Conservation (phyloP, 2,329 filamentous ascomycete species). For the Coniochaeta sp. region DNA sequence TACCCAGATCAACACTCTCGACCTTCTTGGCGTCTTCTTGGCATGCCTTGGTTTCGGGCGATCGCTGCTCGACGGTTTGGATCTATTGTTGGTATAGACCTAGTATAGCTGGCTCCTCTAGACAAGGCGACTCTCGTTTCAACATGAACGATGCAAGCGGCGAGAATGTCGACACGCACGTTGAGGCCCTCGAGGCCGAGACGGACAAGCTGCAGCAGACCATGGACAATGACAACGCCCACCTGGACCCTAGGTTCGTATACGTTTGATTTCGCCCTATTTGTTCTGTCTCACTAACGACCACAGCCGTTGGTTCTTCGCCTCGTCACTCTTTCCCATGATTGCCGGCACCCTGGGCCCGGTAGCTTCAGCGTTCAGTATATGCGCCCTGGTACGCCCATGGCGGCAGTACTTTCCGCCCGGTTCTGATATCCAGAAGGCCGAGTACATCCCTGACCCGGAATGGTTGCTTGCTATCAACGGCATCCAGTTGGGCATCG, state of each 20-base stretch:
- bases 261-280: background rate
- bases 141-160: conserved; percentile 20
- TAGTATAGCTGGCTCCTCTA: background rate
- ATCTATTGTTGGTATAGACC: background rate
- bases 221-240: conserved; percentile 29
- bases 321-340: conserved; percentile 62
- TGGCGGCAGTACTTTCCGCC: conserved; percentile 59
- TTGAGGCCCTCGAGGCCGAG: conserved; percentile 17
- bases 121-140: background rate
- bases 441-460: conserved; percentile 56
- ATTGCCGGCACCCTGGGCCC: conserved; percentile 79
- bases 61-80: background rate
- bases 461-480: conserved; percentile 70
- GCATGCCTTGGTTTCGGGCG: background rate
- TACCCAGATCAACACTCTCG: background rate
- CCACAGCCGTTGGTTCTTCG: conserved; percentile 54
- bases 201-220: conserved; percentile 19
- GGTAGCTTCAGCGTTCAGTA: conserved; percentile 79
- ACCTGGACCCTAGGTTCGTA: conserved; percentile 36
- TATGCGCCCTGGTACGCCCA: conserved; percentile 72
- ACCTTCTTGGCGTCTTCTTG: background rate
- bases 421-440: conserved; percentile 37
- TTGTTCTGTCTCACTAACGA: no score
- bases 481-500: conserved; percentile 66
- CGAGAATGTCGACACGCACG: conserved; percentile 16